phyloP scores from a whole-genome alignment of 75 land plant genomes.

The Chamaecyparis obtusa region DNA sequence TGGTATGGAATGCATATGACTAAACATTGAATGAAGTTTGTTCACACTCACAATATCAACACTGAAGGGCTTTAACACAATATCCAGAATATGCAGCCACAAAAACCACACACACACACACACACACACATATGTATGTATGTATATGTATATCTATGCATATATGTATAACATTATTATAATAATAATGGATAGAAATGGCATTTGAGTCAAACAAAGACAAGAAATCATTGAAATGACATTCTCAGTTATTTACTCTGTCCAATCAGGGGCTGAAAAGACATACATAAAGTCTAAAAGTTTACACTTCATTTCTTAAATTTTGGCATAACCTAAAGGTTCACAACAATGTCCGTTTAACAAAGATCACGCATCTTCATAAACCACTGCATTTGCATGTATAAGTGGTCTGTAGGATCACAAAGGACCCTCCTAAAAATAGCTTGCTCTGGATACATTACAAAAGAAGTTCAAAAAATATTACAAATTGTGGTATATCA shows the following conservation, averaged over 20 bases:
- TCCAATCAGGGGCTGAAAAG: background rate
- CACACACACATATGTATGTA: no score
- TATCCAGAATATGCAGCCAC: background rate
- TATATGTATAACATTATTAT: background rate
- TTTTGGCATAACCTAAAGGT: background rate
- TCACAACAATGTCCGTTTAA: background rate
- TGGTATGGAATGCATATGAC: background rate
- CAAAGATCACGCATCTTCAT: background rate
- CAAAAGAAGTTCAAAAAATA: background rate
- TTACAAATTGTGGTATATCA: no score
- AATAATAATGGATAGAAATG: background rate
- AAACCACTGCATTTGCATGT: background rate
- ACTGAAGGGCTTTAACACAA: background rate
- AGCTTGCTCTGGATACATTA: background rate
- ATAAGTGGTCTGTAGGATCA: background rate
- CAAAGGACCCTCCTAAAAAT: background rate
- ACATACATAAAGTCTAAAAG: background rate
- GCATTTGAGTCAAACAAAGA: background rate
- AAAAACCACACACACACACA: background rate
- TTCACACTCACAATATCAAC: background rate
- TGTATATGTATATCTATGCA: no score
- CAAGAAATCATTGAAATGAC: background rate
- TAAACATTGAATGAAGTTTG: background rate
- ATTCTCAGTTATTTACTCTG: background rate
- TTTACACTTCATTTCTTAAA: background rate